Percentiles rank a stretch among this genome's conserved stretches.
Evolutionary conservation across 306 rosid genomes (phyloP).

Genomic region (Astragalus membranaceus): DNA sequence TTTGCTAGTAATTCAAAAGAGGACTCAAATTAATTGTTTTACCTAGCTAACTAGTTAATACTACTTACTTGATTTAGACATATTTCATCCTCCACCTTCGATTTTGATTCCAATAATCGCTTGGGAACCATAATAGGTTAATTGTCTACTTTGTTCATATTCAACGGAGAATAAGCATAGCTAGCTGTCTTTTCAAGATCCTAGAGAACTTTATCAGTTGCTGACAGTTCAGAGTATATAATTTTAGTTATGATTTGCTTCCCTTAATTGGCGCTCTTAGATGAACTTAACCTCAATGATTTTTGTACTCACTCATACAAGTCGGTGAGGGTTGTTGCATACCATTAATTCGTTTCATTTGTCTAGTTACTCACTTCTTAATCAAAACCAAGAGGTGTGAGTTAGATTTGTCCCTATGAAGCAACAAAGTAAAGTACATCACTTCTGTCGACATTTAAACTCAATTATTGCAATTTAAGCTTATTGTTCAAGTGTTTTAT

Average conservation of each 20-base stretch:
- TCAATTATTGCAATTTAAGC: constrained; percentile 15
- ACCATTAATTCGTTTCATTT: constrained; percentile 13
- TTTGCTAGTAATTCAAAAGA: background rate
- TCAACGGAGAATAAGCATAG: background rate
- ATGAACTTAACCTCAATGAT: background rate
- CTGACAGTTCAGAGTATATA: background rate
- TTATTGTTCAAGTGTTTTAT: background rate
- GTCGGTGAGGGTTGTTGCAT: constrained; percentile 20
- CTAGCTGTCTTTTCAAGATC: constrained; percentile 19
- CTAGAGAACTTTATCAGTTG: constrained; percentile 1
- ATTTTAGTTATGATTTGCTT: background rate
- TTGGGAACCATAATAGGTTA: background rate
- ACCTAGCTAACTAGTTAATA: background rate
- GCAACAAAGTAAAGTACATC: constrained; percentile 16
- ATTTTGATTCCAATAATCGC: background rate
- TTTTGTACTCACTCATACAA: background rate
- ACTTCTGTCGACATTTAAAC: constrained; percentile 23
- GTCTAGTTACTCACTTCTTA: constrained; percentile 12
- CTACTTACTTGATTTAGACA: background rate
- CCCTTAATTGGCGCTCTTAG: background rate
- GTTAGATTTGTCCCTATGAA: constrained; percentile 20
- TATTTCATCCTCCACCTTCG: background rate
- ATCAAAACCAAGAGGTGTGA: constrained; percentile 11
- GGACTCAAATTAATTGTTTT: background rate
- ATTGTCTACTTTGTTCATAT: background rate